Percentiles rank a stretch among this genome's conserved stretches.
phyloP scores from a whole-genome alignment of 164 flowering plant species.

The Tetrastigma voinierianum region DNA sequence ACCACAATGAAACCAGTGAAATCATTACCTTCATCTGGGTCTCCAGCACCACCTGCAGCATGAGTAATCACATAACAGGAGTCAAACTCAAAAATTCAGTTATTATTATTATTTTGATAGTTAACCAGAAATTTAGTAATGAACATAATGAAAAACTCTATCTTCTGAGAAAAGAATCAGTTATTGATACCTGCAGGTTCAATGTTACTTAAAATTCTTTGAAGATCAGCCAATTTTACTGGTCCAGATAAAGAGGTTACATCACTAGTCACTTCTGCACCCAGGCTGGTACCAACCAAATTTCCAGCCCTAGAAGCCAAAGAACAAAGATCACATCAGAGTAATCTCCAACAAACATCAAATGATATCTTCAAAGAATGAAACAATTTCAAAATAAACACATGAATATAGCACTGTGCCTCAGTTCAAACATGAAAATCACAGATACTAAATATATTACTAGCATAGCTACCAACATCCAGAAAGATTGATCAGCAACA shows the following conservation, averaged over 20 bases:
- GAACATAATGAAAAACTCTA: not conserved
- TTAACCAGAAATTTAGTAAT: not conserved
- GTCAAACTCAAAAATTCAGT: constrained; percentile 8
- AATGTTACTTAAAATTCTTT: constrained; percentile 82
- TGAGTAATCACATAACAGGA: not conserved
- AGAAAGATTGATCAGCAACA: no score
- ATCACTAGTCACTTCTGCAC: constrained; percentile 58
- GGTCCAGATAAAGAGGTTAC: constrained; percentile 82
- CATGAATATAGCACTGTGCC: no score
- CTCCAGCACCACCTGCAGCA: constrained; percentile 50
- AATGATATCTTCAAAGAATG: not conserved
- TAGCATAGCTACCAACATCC: no score
- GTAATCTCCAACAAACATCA: not conserved
- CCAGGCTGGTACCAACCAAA: constrained; percentile 50
- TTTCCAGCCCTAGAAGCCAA: constrained; percentile 57
- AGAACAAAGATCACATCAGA: not conserved
- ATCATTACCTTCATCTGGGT: constrained; percentile 73
- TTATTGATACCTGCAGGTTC: constrained; percentile 53
- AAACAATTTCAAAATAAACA: not conserved
- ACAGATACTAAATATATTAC: no score
- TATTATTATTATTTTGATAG: no score
- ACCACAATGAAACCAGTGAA: not conserved
- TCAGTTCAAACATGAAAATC: no score
- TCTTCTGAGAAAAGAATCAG: not conserved
- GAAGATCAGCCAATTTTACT: constrained; percentile 81